Percentiles rank a stretch among this genome's conserved stretches.
Conservation (phyloP, 371 early-diverging fungal genomes). For the Mucor circinelloides region DNA sequence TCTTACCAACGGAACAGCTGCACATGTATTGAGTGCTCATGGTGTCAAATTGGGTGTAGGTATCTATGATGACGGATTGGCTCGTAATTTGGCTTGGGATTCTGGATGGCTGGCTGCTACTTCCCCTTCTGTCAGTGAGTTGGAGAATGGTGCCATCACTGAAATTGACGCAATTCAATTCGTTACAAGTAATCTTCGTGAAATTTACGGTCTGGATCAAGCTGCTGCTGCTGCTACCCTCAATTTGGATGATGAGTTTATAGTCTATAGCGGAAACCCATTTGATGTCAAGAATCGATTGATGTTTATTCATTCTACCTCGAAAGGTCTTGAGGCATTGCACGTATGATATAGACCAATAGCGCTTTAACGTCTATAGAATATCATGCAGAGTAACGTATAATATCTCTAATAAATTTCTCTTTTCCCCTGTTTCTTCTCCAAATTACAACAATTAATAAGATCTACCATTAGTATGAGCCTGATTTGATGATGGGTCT, state of each 20-base stretch:
- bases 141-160: constrained; percentile 37
- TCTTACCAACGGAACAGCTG: constrained; percentile 59
- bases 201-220: constrained; percentile 55
- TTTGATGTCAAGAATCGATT: constrained; percentile 57
- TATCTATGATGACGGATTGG: constrained; percentile 58
- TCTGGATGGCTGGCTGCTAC: constrained; percentile 72
- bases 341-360: not conserved
- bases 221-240: constrained; percentile 3
- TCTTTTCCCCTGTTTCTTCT: no score
- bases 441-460: no score
- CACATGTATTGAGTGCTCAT: constrained; percentile 59
- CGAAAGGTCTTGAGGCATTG: constrained; percentile 12
- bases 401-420: no score
- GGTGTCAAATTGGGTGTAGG: constrained; percentile 71
- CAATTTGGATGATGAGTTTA: constrained; percentile 31
- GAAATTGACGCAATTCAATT: constrained; percentile 71
- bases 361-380: no score
- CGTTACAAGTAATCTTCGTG: constrained; percentile 71
- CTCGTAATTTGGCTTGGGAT: constrained; percentile 75
- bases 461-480: no score
- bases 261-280: constrained; percentile 57
- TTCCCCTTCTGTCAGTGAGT: constrained; percentile 27
- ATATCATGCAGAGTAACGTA: no score
- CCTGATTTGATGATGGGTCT: no score
- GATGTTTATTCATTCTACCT: constrained; percentile 34